These are phyloP conservation scores for Leucocoprinus sp. DNA, from an alignment of 768 basidiomycete genomes.

Conservation along the genomic window DNA sequence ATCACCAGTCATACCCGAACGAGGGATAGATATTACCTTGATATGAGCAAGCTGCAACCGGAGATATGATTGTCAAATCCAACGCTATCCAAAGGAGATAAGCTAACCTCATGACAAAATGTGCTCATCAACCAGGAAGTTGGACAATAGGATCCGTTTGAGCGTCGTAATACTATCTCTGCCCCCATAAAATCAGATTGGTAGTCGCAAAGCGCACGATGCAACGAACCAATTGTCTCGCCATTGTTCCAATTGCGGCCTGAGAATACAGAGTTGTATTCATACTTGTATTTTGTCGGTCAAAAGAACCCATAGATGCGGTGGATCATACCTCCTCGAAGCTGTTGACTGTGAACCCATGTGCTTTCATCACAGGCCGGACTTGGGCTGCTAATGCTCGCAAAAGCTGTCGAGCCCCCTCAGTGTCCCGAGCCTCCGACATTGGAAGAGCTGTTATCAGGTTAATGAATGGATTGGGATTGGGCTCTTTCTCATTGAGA, in stretches of 20 bases:
- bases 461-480: slow-evolving; percentile 72
- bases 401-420: slow-evolving; percentile 63
- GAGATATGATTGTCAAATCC: slow-evolving; percentile 1
- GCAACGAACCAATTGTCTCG: slow-evolving; percentile 58
- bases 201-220: neutral
- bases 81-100: slow-evolving; percentile 6
- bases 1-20: no score
- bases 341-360: slow-evolving; percentile 69
- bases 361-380: slow-evolving; percentile 72
- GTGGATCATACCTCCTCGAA: slow-evolving; percentile 63
- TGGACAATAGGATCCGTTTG: slow-evolving; percentile 52
- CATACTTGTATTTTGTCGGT: slow-evolving; percentile 42
- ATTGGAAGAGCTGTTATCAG: slow-evolving; percentile 57
- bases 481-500: slow-evolving; percentile 58
- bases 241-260: slow-evolving; percentile 84
- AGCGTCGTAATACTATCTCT: slow-evolving; percentile 71
- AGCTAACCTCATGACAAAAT: slow-evolving; percentile 72
- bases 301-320: neutral
- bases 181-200: slow-evolving; percentile 2
- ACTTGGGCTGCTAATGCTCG: slow-evolving; percentile 80
- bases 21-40: slow-evolving; percentile 36
- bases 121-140: slow-evolving; percentile 66
- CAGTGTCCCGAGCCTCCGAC: slow-evolving; percentile 34
- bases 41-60: slow-evolving; percentile 65
- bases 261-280: slow-evolving; percentile 68